These are phyloP conservation scores for Pulveroboletus ravenelii DNA, from an alignment of 768 basidiomycete species.

Conservation along the genomic window DNA sequence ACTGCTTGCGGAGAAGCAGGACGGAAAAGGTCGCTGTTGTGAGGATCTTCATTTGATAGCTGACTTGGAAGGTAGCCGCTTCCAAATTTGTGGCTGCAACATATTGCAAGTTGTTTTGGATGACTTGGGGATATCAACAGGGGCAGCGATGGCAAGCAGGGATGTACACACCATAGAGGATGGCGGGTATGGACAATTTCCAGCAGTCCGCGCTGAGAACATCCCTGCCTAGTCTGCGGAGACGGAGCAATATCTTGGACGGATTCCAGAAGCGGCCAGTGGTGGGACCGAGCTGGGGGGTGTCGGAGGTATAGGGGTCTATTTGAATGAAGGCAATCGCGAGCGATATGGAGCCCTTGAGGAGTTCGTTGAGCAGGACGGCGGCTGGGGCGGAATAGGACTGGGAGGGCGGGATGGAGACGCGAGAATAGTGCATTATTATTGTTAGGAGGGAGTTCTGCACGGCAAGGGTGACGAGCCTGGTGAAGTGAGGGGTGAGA, in stretches of 20 bases:
- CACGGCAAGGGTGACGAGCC: conserved; percentile 78
- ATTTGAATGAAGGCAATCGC: conserved; percentile 72
- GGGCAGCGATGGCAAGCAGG: background rate
- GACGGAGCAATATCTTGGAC: conserved; percentile 38
- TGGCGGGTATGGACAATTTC: conserved; percentile 95
- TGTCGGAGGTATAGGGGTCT: conserved; percentile 35
- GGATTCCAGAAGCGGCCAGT: conserved; percentile 35
- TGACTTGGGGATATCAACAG: conserved; percentile 42
- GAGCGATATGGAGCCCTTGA: conserved; percentile 88
- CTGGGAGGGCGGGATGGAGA: conserved; percentile 66
- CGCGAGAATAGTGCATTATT: conserved; percentile 95
- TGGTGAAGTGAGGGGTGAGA: conserved; percentile 22
- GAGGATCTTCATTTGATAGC: conserved; percentile 96
- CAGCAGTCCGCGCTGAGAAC: conserved; percentile 91
- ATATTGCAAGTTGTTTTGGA: conserved; percentile 95
- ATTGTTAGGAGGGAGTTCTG: conserved; percentile 90
- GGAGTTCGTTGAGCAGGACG: conserved; percentile 88
- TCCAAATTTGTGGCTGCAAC: conserved; percentile 91
- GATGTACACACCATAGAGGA: conserved; percentile 66
- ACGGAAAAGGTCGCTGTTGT: conserved; percentile 91
- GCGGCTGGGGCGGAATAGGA: conserved; percentile 92
- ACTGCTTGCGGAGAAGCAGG: conserved; percentile 68
- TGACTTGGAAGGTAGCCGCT: conserved; percentile 95
- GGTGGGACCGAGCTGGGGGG: conserved; percentile 28
- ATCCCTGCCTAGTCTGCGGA: conserved; percentile 57